Evolutionary conservation across 2,329 filamentous ascomycete species (phyloP).

Genomic region (Ophiostoma sp.): DNA sequence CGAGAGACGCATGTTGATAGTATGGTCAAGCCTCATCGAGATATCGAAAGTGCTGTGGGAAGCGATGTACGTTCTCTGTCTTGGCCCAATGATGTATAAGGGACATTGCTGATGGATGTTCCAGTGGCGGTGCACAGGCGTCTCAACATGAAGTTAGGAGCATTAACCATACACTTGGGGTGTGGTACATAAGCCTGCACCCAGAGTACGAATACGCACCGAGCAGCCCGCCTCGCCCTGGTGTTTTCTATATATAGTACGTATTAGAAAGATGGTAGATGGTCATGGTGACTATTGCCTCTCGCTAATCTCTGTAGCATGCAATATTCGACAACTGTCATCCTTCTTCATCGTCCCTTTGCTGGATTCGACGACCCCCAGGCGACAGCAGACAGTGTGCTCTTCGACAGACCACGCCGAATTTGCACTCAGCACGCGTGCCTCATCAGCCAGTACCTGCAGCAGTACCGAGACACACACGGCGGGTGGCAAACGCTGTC

Average conservation of each 20-base stretch:
- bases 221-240: neutral
- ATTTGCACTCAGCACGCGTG: neutral
- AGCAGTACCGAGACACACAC: slow-evolving; percentile 19
- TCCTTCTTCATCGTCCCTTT: slow-evolving; percentile 20
- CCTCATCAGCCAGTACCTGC: slow-evolving; percentile 4
- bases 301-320: slow-evolving; percentile 12
- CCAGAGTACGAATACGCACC: neutral
- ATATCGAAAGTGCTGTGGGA: neutral
- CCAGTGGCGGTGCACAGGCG: neutral
- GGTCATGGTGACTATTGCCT: no score
- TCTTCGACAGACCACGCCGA: neutral
- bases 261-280: neutral
- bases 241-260: neutral
- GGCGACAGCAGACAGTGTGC: neutral
- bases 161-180: neutral
- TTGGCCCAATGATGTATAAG: no score
- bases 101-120: neutral
- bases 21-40: neutral
- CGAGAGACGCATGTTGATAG: neutral
- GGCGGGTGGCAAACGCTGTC: slow-evolving; percentile 20
- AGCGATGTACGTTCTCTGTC: neutral
- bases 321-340: slow-evolving; percentile 23
- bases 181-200: neutral
- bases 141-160: neutral
- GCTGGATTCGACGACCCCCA: slow-evolving; percentile 18